A percentile compares a stretch with the other conserved stretches of the same genome.
phyloP scores from a whole-genome alignment of 306 rosid species.

The Cicer bijugum region DNA sequence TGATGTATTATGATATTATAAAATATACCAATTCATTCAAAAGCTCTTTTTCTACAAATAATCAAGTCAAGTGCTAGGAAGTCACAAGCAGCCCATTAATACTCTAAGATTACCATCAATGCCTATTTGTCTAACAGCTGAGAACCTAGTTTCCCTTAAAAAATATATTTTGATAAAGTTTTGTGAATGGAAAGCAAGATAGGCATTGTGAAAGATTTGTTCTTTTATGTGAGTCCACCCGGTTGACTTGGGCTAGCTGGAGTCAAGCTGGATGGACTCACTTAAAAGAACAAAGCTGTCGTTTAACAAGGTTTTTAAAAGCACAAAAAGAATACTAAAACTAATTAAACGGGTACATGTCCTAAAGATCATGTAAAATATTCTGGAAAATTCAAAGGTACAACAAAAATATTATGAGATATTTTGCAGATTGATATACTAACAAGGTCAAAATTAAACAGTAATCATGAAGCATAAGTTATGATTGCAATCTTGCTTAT shows the following conservation, averaged over 20 bases:
- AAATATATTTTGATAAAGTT: background rate
- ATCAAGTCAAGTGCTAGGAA: constrained; percentile 2
- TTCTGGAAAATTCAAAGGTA: background rate
- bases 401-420: background rate
- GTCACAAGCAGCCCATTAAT: constrained; percentile 22
- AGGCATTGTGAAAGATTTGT: background rate
- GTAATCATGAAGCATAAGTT: constrained; percentile 29
- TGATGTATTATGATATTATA: background rate
- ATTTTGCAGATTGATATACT: background rate
- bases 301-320: background rate
- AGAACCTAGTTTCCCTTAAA: constrained; percentile 1
- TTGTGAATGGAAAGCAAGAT: background rate
- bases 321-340: background rate
- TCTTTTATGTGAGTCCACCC: background rate
- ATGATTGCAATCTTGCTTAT: constrained; percentile 27
- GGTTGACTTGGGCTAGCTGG: background rate
- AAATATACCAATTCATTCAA: background rate
- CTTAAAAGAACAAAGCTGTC: no score
- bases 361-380: background rate
- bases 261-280: no score
- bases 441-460: constrained; percentile 13
- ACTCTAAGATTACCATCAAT: background rate
- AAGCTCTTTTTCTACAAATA: background rate
- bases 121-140: background rate
- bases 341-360: constrained; percentile 8